Conservation (phyloP, 495 filamentous ascomycete genomes). For the Recurvomyces mirabilis region DNA sequence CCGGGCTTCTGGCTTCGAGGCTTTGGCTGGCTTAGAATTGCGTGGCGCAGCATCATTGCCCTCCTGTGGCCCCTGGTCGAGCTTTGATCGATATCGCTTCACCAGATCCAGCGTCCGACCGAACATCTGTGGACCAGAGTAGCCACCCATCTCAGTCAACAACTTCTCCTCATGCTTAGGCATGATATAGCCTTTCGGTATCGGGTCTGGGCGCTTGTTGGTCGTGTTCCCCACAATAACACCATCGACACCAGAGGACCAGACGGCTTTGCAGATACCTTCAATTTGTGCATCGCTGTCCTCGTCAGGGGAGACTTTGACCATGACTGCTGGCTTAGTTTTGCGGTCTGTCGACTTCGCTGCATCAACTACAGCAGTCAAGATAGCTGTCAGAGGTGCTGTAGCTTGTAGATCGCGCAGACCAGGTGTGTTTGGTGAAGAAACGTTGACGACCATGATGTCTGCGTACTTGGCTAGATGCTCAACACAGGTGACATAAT, state of each 20-base stretch:
- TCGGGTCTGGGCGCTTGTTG: slow-evolving; percentile 58
- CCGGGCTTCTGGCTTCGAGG: too few species aligned
- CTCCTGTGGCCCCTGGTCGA: slow-evolving; percentile 43
- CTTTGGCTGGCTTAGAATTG: too few species aligned
- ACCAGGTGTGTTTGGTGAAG: slow-evolving; percentile 89
- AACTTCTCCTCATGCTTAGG: slow-evolving; percentile 53
- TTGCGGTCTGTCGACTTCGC: slow-evolving; percentile 54
- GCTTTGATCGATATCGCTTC: slow-evolving; percentile 58
- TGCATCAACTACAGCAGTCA: slow-evolving; percentile 71
- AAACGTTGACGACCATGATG: slow-evolving; percentile 92
- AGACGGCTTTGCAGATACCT: slow-evolving; percentile 80
- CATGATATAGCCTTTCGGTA: slow-evolving; percentile 52
- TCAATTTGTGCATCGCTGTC: slow-evolving; percentile 68
- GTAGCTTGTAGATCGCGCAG: slow-evolving; percentile 71
- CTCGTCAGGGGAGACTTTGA: slow-evolving; percentile 94
- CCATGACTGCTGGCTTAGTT: slow-evolving; percentile 76
- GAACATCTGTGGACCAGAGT: slow-evolving; percentile 82
- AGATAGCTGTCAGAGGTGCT: slow-evolving; percentile 66
- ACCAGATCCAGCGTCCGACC: slow-evolving; percentile 64
- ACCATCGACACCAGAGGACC: slow-evolving; percentile 74
- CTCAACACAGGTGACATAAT: slow-evolving; percentile 80
- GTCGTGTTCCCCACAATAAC: slow-evolving; percentile 98
- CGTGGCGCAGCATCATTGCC: slow-evolving; percentile 13
- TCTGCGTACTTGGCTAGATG: slow-evolving; percentile 77
- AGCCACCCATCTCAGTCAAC: slow-evolving; percentile 70